These are phyloP conservation scores for Phoma sp. DNA, from an alignment of 2,329 filamentous ascomycete species.

Conservation along the genomic window DNA sequence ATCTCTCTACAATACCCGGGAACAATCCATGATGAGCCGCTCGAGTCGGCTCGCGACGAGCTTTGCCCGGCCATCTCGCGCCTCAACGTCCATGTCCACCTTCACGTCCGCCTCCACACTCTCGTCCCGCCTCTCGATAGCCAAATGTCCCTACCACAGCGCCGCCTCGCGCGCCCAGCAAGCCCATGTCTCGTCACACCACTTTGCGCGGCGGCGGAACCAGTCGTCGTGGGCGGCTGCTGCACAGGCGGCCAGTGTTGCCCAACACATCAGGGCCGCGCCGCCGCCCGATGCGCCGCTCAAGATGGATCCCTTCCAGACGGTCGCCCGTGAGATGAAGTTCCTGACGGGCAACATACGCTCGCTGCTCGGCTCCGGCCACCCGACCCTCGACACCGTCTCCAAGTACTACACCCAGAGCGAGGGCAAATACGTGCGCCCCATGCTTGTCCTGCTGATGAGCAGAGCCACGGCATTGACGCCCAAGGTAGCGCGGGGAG, in stretches of 20 bases:
- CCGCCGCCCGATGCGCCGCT: slow-evolving; percentile 68
- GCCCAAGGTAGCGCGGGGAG: slow-evolving; percentile 57
- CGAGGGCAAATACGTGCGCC: slow-evolving; percentile 95
- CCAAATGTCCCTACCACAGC: slow-evolving; percentile 32
- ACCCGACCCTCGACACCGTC: slow-evolving; percentile 91
- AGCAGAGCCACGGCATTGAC: slow-evolving; percentile 87
- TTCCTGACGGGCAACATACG: slow-evolving; percentile 92
- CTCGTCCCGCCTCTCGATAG: slow-evolving; percentile 24
- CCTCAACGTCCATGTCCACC: background rate
- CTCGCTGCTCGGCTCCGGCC: slow-evolving; percentile 89
- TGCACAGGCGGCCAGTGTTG: slow-evolving; percentile 58
- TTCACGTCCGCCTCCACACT: background rate
- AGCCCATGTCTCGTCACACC: slow-evolving; percentile 27
- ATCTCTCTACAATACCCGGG: slow-evolving; percentile 1
- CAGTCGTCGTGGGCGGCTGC: slow-evolving; percentile 79
- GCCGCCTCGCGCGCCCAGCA: slow-evolving; percentile 8
- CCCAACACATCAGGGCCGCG: slow-evolving; percentile 72
- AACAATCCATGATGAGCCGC: slow-evolving; percentile 41
- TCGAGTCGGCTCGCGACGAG: slow-evolving; percentile 46
- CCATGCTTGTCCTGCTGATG: slow-evolving; percentile 95
- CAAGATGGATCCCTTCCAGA: slow-evolving; percentile 83
- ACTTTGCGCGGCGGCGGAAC: slow-evolving; percentile 53
- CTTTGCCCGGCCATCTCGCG: slow-evolving; percentile 28
- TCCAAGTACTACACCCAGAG: slow-evolving; percentile 98
- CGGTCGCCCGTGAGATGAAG: slow-evolving; percentile 96